Evolutionary conservation across 495 filamentous ascomycete genomes (phyloP), one percentile per base, ranked within the genome.

Genomic region (Clohesyomyces aquaticus): DNA sequence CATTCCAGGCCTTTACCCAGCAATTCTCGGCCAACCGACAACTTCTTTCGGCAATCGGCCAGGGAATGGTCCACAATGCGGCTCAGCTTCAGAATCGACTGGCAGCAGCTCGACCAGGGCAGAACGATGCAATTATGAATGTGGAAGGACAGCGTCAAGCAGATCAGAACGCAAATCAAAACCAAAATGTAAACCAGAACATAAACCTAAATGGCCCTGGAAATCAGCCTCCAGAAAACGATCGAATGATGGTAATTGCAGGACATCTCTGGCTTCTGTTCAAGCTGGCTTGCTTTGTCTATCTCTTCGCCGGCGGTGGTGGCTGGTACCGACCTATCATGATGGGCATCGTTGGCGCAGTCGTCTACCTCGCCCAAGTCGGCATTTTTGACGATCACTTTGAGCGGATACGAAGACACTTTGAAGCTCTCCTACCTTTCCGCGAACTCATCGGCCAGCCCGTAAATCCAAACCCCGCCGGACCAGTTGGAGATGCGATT

Each of bases 231-330:
- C 43, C 38, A 35, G 57, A 59, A 28, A 27, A 66, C 19, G 59
- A 70, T 25, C 63, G 56, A 11, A 1, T 70, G 3, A 63, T 12
- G 25, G 26, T 38, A 12, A 57, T 59, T 8, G 54, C 59, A 0
- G 71, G 69, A n/a, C 74, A 81, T 55, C 70, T 94, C 21, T 96
- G 91, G 91, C 80, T 94, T 18, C 76, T 94, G n/a, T 75, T 91
- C 47, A 85, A 91, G 28, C 74, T 96, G 19, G 82, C 85, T 45
- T 81, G 87, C 50, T 90, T 95, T 74, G 83, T 90, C 35, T 93
- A 88, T 78, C 85, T 91, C 74, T 89, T 93, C 63, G 89, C 88
- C 18, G 83, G 85, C 8, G 83, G 85, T n/a, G 83, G 85, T 26
- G 83, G 87, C 45, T 92, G 87, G 87, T 81, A 83, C 8, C 83